Evolutionary conservation across 306 rosid species (phyloP), one percentile per base, ranked within the genome.

Genomic region (Fragaria vesca): DNA sequence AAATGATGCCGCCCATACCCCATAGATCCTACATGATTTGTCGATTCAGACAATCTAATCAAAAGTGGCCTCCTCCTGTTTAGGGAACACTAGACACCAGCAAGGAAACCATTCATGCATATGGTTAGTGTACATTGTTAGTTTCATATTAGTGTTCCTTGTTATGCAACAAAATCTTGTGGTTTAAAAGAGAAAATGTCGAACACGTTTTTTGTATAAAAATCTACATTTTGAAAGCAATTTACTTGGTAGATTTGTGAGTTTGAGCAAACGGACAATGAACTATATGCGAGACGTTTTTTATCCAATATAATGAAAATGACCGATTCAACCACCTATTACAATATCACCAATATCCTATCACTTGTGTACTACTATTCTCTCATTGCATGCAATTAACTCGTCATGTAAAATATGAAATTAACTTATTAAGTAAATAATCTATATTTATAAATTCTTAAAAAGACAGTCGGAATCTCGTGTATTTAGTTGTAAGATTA

Each of bases 71-170:
- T 66, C 90, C 81, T 84, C 8, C 32, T 90, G 95, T 80, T 79
- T 77, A 81, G 91, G 89, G 83, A 87, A 90, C 93, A 86, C 78
- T 46, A 80, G 95, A 86, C 91, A 86, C 63, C 71, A 81, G 67
- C 72, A 73, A 79, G 58, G 45, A 42, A 77, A 51, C 85, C 4
- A 11, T 73, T 70, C 18, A 80, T 43, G 36, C 46, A 82, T 83
- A 3, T 13, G 16, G 16, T 4, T 12, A 50, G 1, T 55, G 21
- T 6, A 40, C 43, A 21, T 48, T 70, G 77, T 61, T 75, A 74
- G 57, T 51, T 82, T 71, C 48, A 47, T 77, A 54, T 79, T 77
- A 79, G 81, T 83, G 92, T 79, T 82, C 71, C 86, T 48, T 45
- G 69, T n/a, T 36, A 45, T 68, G 88, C 85, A 91, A 81, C 88